Conservation (phyloP, 805 yeast genomes). For the Sugiyamaella mastotermitis region DNA sequence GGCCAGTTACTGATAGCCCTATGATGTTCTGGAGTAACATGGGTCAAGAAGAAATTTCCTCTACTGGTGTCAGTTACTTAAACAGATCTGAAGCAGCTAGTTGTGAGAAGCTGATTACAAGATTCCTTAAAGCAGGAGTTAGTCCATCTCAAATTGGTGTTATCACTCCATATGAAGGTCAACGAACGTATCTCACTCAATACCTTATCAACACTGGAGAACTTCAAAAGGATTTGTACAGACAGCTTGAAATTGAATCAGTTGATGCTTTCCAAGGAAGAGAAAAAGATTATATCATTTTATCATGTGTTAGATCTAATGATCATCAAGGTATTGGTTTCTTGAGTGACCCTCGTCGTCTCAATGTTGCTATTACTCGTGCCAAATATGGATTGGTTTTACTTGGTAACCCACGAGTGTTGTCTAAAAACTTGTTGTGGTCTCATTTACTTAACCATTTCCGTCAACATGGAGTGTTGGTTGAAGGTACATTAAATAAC, state of each 20-base stretch:
- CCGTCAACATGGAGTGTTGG: conserved; percentile 79
- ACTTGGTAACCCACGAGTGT: conserved; percentile 77
- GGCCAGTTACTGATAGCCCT: conserved; percentile 82
- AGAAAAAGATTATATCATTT: conserved; percentile 73
- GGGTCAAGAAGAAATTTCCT: conserved; percentile 84
- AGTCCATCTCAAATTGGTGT: conserved; percentile 81
- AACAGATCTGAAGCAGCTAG: conserved; percentile 88
- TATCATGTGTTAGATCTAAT: conserved; percentile 80
- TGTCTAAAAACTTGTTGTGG: conserved; percentile 72
- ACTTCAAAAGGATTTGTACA: conserved; percentile 56
- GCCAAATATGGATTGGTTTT: conserved; percentile 77
- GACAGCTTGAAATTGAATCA: conserved; percentile 81
- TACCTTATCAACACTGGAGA: conserved; percentile 72
- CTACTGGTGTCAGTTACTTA: conserved; percentile 72
- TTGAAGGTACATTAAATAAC: conserved; percentile 81
- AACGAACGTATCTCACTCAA: conserved; percentile 72
- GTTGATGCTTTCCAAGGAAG: conserved; percentile 94
- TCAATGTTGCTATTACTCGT: conserved; percentile 85
- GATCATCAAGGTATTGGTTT: conserved; percentile 72
- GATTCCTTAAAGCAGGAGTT: conserved; percentile 70
- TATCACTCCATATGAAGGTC: conserved; percentile 93
- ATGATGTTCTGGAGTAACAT: conserved; percentile 94
- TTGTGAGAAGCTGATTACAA: conserved; percentile 71
- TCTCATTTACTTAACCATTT: conserved; percentile 67
- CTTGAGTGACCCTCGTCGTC: conserved; percentile 75